Base-by-base conservation (phyloP, 2,329 filamentous ascomycete genomes). In the Fusarium nygamai region DNA sequence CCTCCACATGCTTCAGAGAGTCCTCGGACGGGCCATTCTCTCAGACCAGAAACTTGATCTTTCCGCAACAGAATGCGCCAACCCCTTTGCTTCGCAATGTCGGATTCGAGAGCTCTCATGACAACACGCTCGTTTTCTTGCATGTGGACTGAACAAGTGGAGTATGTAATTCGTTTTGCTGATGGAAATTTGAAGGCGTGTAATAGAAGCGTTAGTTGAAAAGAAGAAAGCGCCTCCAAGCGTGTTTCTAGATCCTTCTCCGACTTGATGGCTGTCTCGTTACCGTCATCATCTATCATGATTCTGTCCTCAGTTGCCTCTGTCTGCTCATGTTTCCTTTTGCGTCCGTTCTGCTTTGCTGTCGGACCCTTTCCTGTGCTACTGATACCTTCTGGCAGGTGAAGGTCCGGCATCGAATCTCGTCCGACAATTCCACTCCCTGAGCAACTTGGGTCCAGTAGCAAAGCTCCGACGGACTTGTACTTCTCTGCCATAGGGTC, bases 361-460 rank as follows among this genome's bases (percentile, higher is more conserved):
- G 63, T 27, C 19, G 73, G 47, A 41, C 72, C 62, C 54, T 78
- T 73, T 14, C 61, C 72, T 36, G 69, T 60, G 47, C 61, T 63
- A 34, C 64, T 76, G 5, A 81, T 76, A 22, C 78, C 72, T 41
- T 84, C 80, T 5, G 86, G 87, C 34, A 97, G 85, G 70, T 92
- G 87, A 46, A 96, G 82, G 72, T 89, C 84, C 9, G 94, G 91
- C 81, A 92, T 89, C 51, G 95, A 93, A 76, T 98, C 95, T 27
- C 96, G 89, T 6, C 95, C 94, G 31, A 98, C 91, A 64, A 99
- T 99, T 2, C 96, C 96, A 80, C 94, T 98, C 1, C 96, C 96
- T 3, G 95, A 98, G 81, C 96, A 99, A 80, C 94, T 98, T 0
- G 96, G 96, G 80, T 99, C 96, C 5, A 99, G 88, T 1, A 99